Evolutionary conservation across 495 filamentous ascomycete genomes (phyloP).

Genomic region (Penicillium goetzii): DNA sequence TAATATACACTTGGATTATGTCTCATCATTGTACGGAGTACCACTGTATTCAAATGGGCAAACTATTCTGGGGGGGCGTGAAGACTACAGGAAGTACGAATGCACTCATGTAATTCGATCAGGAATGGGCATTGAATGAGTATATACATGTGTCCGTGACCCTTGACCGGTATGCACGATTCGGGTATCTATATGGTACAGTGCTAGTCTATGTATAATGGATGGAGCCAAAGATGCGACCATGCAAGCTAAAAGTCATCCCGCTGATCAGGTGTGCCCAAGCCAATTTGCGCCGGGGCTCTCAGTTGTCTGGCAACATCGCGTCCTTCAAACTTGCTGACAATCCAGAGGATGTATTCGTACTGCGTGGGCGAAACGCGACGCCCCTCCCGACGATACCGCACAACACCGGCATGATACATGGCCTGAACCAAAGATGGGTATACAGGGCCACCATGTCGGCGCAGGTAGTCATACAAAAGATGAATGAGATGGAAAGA

Average conservation of each 20-base stretch:
- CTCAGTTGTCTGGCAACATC: constrained; percentile 37
- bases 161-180: not conserved
- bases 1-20: constrained; percentile 26
- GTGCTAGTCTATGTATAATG: not conserved
- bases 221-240: not conserved
- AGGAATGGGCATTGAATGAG: not conserved
- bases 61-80: not conserved
- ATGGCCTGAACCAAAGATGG: constrained; percentile 46
- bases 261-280: not conserved
- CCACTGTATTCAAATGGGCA: not conserved
- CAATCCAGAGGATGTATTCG: constrained; percentile 42
- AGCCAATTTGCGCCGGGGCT: constrained; percentile 15
- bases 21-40: constrained; percentile 18
- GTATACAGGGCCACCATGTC: constrained; percentile 44
- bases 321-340: constrained; percentile 39
- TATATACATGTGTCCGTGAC: not conserved
- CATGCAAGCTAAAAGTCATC: not conserved
- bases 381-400: constrained; percentile 39
- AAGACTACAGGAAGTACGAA: not conserved
- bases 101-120: not conserved
- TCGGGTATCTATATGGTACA: not conserved
- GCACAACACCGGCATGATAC: constrained; percentile 51
- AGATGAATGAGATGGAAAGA: constrained; percentile 44
- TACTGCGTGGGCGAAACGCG: constrained; percentile 36
- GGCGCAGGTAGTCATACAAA: constrained; percentile 44